Conservation (phyloP, 2,329 filamentous ascomycete genomes). For the Cercospora beticola region DNA sequence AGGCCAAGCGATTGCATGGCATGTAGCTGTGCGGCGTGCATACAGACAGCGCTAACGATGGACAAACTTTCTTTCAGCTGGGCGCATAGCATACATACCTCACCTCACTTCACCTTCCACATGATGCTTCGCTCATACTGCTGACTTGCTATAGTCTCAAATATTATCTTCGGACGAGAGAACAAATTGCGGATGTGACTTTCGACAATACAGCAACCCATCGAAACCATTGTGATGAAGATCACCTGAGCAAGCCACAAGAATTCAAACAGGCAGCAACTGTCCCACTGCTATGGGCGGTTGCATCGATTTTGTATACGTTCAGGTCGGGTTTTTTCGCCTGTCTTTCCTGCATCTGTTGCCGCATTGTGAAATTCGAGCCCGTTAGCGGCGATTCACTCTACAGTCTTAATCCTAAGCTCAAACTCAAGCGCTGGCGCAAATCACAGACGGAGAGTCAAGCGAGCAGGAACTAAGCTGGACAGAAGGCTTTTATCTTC, state of each 20-base stretch:
- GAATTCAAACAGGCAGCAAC: background rate
- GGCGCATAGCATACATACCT: background rate
- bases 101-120: background rate
- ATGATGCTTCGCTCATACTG: background rate
- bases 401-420: background rate
- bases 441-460: background rate
- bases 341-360: background rate
- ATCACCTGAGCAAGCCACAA: background rate
- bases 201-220: background rate
- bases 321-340: background rate
- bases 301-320: no score
- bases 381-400: background rate
- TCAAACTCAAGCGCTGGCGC: background rate
- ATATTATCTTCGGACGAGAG: background rate
- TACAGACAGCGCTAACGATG: background rate
- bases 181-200: background rate
- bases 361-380: background rate
- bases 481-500: no score
- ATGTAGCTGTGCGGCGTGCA: background rate
- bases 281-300: no score
- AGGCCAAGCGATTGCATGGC: background rate
- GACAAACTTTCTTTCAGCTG: background rate
- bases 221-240: background rate
- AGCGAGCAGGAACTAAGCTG: background rate
- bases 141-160: background rate